phyloP scores from a whole-genome alignment of 2,329 filamentous ascomycete species.

The Penicillium sp. region DNA sequence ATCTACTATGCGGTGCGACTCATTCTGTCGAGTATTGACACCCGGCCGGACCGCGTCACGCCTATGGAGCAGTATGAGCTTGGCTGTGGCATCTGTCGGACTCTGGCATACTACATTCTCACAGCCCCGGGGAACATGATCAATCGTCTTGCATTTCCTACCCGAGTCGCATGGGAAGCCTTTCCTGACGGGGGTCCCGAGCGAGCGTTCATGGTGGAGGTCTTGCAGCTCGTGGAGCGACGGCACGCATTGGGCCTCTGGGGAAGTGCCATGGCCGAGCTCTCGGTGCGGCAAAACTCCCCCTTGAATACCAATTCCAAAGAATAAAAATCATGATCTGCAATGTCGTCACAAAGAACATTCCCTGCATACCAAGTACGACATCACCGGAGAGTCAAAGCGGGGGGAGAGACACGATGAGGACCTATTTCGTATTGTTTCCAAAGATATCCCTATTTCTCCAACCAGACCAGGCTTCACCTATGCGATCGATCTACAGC shows the following conservation, averaged over 20 bases:
- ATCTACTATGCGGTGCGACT: conserved; percentile 30
- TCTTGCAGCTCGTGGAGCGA: conserved; percentile 30
- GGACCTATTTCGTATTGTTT: no score
- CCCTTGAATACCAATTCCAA: conserved; percentile 11
- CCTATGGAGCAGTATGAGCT: conserved; percentile 30
- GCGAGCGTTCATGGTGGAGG: conserved; percentile 27
- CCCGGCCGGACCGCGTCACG: conserved; percentile 25
- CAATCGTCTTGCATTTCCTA: conserved; percentile 34
- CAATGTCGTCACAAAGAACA: no score
- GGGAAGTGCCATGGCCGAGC: conserved; percentile 32
- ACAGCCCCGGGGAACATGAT: conserved; percentile 36
- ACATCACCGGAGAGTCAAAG: no score
- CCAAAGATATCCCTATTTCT: no score
- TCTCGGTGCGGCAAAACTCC: conserved; percentile 26
- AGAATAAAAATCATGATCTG: no score
- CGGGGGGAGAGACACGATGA: no score
- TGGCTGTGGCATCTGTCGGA: conserved; percentile 32
- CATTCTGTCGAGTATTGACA: conserved; percentile 31
- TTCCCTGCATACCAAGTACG: no score
- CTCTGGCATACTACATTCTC: conserved; percentile 32
- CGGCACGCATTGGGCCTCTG: conserved; percentile 32
- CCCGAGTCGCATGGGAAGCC: conserved; percentile 34
- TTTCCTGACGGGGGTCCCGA: conserved; percentile 30
- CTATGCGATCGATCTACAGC: no score
- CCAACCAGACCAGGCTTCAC: no score